Evolutionary conservation across 257 asterid species (phyloP).

Genomic region (Solanum virginianum): DNA sequence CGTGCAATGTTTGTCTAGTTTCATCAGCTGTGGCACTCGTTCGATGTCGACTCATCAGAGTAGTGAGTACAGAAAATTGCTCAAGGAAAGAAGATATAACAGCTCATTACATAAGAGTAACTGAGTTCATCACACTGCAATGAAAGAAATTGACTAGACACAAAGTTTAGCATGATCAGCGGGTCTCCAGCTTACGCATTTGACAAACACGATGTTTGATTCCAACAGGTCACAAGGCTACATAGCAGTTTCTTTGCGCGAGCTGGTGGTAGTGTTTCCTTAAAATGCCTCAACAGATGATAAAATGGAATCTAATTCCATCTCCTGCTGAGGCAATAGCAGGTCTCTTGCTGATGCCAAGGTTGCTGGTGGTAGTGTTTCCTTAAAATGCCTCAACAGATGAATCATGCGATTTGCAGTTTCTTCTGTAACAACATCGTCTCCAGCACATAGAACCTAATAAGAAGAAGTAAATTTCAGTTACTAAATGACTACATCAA

Average conservation of each 20-base stretch:
- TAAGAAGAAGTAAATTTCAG: not conserved
- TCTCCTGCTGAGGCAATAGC: not conserved
- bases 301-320: not conserved
- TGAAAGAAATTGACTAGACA: too few relatives aligned
- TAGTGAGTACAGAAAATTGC: too few relatives aligned
- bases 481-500: not conserved
- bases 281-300: not conserved
- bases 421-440: not conserved
- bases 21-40: too few relatives aligned
- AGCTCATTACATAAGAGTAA: too few relatives aligned
- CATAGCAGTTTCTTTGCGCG: not conserved
- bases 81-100: too few relatives aligned
- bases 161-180: too few relatives aligned
- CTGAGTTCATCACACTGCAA: too few relatives aligned
- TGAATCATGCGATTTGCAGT: not conserved
- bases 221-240: not conserved
- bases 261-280: too few relatives aligned
- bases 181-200: not conserved
- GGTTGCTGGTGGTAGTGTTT: not conserved
- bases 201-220: not conserved
- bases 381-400: not conserved
- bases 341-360: not conserved
- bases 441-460: not conserved
- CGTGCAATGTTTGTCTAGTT: too few relatives aligned
- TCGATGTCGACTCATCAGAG: too few relatives aligned